Percentiles rank a stretch among this genome's conserved stretches.
Conservation (phyloP, 352 stramenopile species). For the Pythium insidiosum region DNA sequence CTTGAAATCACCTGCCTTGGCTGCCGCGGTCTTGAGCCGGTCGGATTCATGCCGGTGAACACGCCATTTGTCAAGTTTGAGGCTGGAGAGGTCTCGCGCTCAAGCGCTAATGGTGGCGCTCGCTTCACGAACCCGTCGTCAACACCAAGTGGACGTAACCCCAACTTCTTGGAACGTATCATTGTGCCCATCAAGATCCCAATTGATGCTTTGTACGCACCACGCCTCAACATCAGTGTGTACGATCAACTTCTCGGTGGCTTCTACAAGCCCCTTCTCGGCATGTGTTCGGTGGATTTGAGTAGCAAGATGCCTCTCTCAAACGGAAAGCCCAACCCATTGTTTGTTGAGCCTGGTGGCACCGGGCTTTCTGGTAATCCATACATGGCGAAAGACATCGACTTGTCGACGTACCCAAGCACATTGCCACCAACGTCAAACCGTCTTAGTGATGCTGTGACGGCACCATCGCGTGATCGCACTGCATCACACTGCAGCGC, state of each 20-base stretch:
- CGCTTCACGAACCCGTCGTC: slow-evolving; percentile 72
- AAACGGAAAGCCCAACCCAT: slow-evolving; percentile 49
- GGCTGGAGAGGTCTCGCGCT: slow-evolving; percentile 57
- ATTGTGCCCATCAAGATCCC: slow-evolving; percentile 79
- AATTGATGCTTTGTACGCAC: slow-evolving; percentile 76
- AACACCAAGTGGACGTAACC: slow-evolving; percentile 69
- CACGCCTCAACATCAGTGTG: slow-evolving; percentile 77
- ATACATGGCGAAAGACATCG: slow-evolving; percentile 49
- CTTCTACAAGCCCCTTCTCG: slow-evolving; percentile 76
- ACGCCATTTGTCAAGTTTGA: slow-evolving; percentile 84
- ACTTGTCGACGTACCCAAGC: slow-evolving; percentile 52
- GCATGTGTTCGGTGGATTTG: slow-evolving; percentile 66
- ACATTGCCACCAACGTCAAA: slow-evolving; percentile 13
- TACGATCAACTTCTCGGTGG: slow-evolving; percentile 81
- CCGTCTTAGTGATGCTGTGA: background rate
- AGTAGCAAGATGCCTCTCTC: slow-evolving; percentile 62
- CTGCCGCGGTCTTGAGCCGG: slow-evolving; percentile 66
- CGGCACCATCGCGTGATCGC: background rate
- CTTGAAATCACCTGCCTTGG: slow-evolving; percentile 79
- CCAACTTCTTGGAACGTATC: slow-evolving; percentile 87
- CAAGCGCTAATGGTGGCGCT: slow-evolving; percentile 41
- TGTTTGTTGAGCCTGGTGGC: slow-evolving; percentile 35
- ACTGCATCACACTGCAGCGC: background rate
- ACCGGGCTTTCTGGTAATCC: slow-evolving; percentile 37
- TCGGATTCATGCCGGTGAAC: slow-evolving; percentile 79